Conservation (phyloP, 2,329 filamentous ascomycete species). For the Aspergillus ustus region DNA sequence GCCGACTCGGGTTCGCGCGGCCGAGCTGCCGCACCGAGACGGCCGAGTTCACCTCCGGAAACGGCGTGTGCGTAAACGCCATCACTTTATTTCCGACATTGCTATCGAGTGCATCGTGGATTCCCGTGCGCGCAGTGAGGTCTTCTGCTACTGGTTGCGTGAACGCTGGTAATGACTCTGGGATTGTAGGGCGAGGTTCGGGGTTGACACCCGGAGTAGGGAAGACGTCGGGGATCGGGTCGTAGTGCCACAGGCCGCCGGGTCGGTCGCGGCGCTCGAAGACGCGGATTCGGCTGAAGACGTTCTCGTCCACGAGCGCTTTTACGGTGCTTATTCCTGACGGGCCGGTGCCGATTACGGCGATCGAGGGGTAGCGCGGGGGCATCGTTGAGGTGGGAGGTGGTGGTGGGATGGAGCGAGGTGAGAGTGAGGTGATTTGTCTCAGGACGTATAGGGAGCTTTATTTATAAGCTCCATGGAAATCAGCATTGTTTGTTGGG, state of each 20-base stretch:
- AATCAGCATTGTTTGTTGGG: neutral
- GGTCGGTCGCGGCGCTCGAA: slow-evolving; percentile 38
- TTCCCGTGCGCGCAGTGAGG: slow-evolving; percentile 29
- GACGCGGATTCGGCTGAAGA: slow-evolving; percentile 36
- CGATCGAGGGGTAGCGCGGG: slow-evolving; percentile 12
- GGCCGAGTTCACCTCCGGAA: slow-evolving; percentile 31
- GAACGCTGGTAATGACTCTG: slow-evolving; percentile 25
- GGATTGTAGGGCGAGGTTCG: slow-evolving; percentile 14
- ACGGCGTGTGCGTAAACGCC: slow-evolving; percentile 33
- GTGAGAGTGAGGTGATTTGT: neutral
- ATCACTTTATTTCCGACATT: slow-evolving; percentile 35
- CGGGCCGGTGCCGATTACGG: slow-evolving; percentile 18
- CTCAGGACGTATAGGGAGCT: neutral
- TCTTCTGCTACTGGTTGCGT: slow-evolving; percentile 24
- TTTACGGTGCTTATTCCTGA: slow-evolving; percentile 11
- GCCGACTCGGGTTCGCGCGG: slow-evolving; percentile 28
- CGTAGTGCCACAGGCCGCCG: slow-evolving; percentile 39
- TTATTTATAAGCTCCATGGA: no score
- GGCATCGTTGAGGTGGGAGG: neutral
- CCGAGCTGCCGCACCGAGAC: slow-evolving; percentile 26
- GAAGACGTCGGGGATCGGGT: slow-evolving; percentile 33
- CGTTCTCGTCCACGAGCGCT: slow-evolving; percentile 37
- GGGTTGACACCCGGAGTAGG: slow-evolving; percentile 7
- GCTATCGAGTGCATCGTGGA: slow-evolving; percentile 32
- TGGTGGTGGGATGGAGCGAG: neutral